A percentile compares a stretch with the other conserved stretches of the same genome.
phyloP scores from a whole-genome alignment of 1,284 basidiomycete species.

The Papiliotrema nemorosa region DNA sequence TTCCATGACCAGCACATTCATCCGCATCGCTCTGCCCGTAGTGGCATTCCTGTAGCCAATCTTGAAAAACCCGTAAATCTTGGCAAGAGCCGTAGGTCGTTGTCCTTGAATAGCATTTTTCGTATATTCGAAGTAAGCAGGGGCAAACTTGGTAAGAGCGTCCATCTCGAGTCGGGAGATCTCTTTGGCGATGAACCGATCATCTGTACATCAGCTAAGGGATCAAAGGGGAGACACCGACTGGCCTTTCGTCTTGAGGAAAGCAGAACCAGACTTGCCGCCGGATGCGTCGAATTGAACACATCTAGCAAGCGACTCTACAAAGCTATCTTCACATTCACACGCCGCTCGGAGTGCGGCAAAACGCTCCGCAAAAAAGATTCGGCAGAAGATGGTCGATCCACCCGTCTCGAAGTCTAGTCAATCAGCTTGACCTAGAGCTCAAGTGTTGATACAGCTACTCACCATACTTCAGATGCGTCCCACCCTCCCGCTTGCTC shows the following conservation, averaged over 20 bases:
- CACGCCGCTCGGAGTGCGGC: slow-evolving; percentile 88
- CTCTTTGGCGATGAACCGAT: slow-evolving; percentile 97
- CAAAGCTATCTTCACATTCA: slow-evolving; percentile 87
- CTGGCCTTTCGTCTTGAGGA: slow-evolving; percentile 87
- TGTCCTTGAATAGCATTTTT: slow-evolving; percentile 64
- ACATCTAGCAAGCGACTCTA: slow-evolving; percentile 89
- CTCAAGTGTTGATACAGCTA: slow-evolving; percentile 1
- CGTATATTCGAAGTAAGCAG: slow-evolving; percentile 97
- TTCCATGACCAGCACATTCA: slow-evolving; percentile 97
- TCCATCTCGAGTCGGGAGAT: slow-evolving; percentile 88
- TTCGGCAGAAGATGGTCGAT: slow-evolving; percentile 91
- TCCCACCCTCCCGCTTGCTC: slow-evolving; percentile 34
- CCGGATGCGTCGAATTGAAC: slow-evolving; percentile 95
- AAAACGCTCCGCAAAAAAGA: slow-evolving; percentile 96
- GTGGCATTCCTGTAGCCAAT: slow-evolving; percentile 84
- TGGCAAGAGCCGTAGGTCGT: slow-evolving; percentile 91
- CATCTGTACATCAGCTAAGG: slow-evolving; percentile 61
- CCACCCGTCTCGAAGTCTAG: slow-evolving; percentile 84
- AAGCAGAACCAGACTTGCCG: slow-evolving; percentile 94
- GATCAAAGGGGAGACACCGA: neutral
- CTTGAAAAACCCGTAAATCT: slow-evolving; percentile 97
- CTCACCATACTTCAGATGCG: slow-evolving; percentile 49
- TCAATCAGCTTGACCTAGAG: slow-evolving; percentile 5
- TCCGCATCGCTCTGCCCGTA: slow-evolving; percentile 73
- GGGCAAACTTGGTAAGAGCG: slow-evolving; percentile 94